Evolutionary conservation across 208 protist genomes (phyloP), one percentile per base, ranked within the genome.

Genomic region (Crithidia acanthocephali): DNA sequence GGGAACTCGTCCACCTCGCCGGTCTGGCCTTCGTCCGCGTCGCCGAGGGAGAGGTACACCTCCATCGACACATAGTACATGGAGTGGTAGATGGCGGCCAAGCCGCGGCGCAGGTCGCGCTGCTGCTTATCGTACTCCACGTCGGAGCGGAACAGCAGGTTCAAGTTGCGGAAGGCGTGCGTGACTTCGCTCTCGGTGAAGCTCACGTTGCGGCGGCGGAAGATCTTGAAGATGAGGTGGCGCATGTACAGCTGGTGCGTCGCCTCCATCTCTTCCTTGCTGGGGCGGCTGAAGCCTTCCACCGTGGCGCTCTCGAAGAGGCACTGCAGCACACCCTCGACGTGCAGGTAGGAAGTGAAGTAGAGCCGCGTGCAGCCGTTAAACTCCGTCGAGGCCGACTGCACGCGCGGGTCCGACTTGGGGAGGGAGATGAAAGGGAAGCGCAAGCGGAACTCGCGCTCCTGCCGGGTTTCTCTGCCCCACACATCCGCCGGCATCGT

Each of bases 1-100:
- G 65, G 67, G 11, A 68, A 47, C n/a, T 79, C 68, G 10, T 65
- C 57, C 44, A 25, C 5, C n/a, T 58, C 51, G 8, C 47, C 65
- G 18, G 51, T 25, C 48, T 76, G 61, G 7, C 33, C 63, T 16
- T 70, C 72, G 28, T 82, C 81, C 32, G 59, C 74, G 67, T 87
- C 79, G 7, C 82, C 82, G 1, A 87, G 62, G 1, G 82, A 87
- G 10, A 87, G 64, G 63, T 87, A 87, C 25, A 87, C 79, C 68
- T 87, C 82, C 72, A 87, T 80, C 0, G 82, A 87, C 1, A 84
- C 67, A 62, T 81, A 84, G 76, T 80, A 87, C 78, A 87, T 83
- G 33, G 74, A 52, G 42, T 87, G 82, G 61, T 87, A 87, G 32
- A 80, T 74, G 25, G 73, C 30, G 2, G 61, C 62, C 15, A 87